Conservation (phyloP, 176 grass and related monocot species). For the Avena insularis region DNA sequence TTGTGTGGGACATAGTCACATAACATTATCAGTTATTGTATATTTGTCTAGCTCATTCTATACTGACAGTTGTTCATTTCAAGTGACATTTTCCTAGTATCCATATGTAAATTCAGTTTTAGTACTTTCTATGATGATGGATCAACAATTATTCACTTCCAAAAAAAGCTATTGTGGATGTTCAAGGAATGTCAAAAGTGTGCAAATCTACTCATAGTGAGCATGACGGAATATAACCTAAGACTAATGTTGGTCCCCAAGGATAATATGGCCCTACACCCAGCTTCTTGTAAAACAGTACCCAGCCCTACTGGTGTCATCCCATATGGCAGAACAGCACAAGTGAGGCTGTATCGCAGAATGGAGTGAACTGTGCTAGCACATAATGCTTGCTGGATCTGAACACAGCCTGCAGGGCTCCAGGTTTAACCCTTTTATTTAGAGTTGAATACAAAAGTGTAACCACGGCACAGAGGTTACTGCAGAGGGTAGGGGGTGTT, state of each 20-base stretch:
- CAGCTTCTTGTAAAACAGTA: slow-evolving; percentile 1
- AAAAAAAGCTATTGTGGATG: neutral
- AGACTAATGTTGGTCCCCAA: slow-evolving; percentile 9
- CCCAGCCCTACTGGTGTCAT: neutral
- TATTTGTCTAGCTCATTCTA: neutral
- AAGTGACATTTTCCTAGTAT: neutral
- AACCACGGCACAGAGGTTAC: neutral
- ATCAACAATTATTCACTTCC: neutral
- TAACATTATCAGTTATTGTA: neutral
- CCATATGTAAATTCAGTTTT: neutral
- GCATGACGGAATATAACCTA: neutral
- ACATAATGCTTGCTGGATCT: neutral
- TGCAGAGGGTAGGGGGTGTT: neutral
- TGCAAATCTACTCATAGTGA: neutral
- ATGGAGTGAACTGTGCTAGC: neutral
- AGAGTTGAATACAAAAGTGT: slow-evolving; percentile 1
- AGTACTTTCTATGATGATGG: slow-evolving; percentile 1
- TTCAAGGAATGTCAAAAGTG: neutral
- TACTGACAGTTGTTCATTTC: neutral
- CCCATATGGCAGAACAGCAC: neutral
- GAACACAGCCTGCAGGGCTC: neutral
- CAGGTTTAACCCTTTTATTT: neutral
- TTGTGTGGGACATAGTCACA: slow-evolving; percentile 2
- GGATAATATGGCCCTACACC: neutral
- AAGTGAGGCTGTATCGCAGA: neutral